Base-by-base conservation (phyloP, 192 early-diverging fungal species). In the Coemansia sp. region DNA sequence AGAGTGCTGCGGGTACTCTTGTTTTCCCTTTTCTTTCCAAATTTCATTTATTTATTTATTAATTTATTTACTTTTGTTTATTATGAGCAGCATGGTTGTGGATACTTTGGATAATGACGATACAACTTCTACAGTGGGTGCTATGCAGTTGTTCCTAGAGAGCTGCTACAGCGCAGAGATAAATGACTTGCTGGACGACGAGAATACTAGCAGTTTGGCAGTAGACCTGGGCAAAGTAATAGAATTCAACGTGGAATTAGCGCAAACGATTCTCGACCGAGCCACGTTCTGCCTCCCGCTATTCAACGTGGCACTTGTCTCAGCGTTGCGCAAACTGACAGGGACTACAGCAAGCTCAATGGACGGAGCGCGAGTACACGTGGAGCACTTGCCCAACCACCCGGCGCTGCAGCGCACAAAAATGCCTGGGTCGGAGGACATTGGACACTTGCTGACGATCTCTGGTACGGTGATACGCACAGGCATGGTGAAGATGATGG, bases 381-480 rank as follows among this genome's bases (percentile, higher is more conserved):
- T 62, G 34, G 18, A 3, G 34, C 60, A 62, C 2, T 6, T 38
- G 34, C 66, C 34, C 2, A 74, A 76, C 27, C 69, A 77, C 22
- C 74, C 73, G 20, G 52, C 72, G 43, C 41, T 87, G 20, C 44
- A 69, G 41, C 71, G 87, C 20, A 84, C 73, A 36, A 77, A 78
- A 6, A 74, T 92, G 11, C 91, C 91, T 9, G 83, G 84, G 12
- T 88, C 87, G 11, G 70, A 65, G 1, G 89, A 91, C 67, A 78
- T 85, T 3, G 91, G 91, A 9, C 75, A 74, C 11, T 80, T 91
- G 73, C 40, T 91, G 31, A 76, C 79, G 20, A 62, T 92, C 5
- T 79, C 87, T 4, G 91, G 90, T 10, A 92, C 91, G 13, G 91
- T 91, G 10, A 85, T 89, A 15, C 81, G 90, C 50, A 89, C 89